Conservation (phyloP, 2,329 filamentous ascomycete species). For the Botryotinia convoluta region DNA sequence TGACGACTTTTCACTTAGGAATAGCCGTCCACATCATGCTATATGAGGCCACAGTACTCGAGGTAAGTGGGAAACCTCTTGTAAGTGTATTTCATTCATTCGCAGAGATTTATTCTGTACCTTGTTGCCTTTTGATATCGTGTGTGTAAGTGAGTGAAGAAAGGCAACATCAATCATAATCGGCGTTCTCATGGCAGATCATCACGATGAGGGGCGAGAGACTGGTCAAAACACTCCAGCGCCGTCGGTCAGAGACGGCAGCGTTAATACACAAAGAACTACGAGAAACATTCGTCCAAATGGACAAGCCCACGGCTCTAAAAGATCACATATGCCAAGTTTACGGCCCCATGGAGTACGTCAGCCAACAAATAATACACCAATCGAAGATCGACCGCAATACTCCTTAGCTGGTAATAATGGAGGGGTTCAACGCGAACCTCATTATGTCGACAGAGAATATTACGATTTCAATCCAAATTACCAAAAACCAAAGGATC, state of each 20-base stretch:
- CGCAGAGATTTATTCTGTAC: neutral
- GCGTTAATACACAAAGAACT: constrained; percentile 6
- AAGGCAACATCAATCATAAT: neutral
- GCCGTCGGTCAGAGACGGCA: constrained; percentile 4
- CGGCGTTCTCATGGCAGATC: constrained; percentile 7
- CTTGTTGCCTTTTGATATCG: neutral
- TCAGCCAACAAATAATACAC: neutral
- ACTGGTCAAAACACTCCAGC: neutral
- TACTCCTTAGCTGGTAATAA: constrained; percentile 14
- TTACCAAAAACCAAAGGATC: constrained; percentile 22
- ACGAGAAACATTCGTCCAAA: neutral
- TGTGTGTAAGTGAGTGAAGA: neutral
- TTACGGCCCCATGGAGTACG: constrained; percentile 5
- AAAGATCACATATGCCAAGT: neutral
- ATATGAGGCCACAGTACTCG: neutral
- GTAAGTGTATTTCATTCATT: neutral
- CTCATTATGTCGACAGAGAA: constrained; percentile 22
- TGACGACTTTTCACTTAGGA: neutral
- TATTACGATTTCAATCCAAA: constrained; percentile 26
- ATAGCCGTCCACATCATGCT: neutral
- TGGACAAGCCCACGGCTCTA: neutral
- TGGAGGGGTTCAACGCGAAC: neutral
- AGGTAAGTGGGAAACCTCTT: neutral
- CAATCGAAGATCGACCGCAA: neutral
- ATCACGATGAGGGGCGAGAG: neutral